These are phyloP conservation scores for Quercus mongolica DNA, from an alignment of 306 rosid species.

Conservation along the genomic window DNA sequence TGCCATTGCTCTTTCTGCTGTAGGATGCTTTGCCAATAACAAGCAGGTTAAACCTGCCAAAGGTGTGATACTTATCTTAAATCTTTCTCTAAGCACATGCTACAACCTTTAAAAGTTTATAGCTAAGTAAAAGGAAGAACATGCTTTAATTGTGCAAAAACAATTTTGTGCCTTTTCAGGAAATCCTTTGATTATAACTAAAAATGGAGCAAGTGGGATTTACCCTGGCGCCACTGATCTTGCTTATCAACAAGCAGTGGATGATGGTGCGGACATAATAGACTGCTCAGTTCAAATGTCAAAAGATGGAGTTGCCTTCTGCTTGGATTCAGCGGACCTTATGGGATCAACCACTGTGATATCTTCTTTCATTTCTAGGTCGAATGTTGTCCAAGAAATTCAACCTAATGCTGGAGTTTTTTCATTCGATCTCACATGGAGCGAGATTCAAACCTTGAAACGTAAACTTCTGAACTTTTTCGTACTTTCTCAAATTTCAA, in stretches of 20 bases:
- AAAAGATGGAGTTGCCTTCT: conserved; percentile 81
- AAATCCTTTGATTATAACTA: conserved; percentile 55
- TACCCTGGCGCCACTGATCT: conserved; percentile 86
- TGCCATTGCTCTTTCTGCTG: conserved; percentile 14
- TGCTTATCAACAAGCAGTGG: conserved; percentile 72
- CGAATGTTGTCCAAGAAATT: conserved; percentile 58
- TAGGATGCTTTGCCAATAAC: conserved; percentile 70
- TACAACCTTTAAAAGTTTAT: neutral
- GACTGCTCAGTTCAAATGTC: conserved; percentile 93
- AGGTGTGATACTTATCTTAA: conserved; percentile 38
- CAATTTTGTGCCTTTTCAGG: conserved; percentile 33
- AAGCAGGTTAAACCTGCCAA: conserved; percentile 27
- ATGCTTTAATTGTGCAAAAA: neutral
- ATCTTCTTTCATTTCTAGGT: conserved; percentile 43
- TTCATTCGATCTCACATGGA: conserved; percentile 82
- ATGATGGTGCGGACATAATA: conserved; percentile 73
- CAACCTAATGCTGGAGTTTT: conserved; percentile 68
- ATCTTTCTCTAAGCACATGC: neutral
- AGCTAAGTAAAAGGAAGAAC: neutral
- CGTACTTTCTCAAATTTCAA: neutral
- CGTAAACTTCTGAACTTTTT: conserved; percentile 44
- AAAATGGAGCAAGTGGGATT: conserved; percentile 78
- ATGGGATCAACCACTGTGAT: conserved; percentile 44
- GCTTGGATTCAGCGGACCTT: conserved; percentile 51
- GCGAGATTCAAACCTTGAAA: conserved; percentile 63